Base-by-base conservation (phyloP, 2,329 filamentous ascomycete genomes). In the Falciphora oryzae region DNA sequence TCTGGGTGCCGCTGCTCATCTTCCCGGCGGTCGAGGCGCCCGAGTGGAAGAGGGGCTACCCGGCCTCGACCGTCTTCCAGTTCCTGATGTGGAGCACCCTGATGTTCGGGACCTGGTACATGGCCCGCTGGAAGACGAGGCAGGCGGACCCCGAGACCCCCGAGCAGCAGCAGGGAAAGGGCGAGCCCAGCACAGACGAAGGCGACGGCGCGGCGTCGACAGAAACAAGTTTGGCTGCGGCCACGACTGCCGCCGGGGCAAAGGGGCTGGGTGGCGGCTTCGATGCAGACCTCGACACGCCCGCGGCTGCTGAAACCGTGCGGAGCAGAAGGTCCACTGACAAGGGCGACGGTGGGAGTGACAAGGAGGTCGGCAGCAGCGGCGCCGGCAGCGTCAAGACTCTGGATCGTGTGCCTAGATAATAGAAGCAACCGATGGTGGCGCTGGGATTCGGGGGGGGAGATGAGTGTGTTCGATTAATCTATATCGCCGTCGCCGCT, bases 1-100 rank as follows among this genome's bases (percentile, higher is more conserved):
- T 80, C 16, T 80, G 78, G 78, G 76, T 79, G 5, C 77, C 78
- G 0, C 71, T 80, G 7, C 69, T 80, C 2, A 69, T 78, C 2
- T 80, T 77, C 65, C 78, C 78, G 0, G 79, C 77, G 0, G 76
- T 75, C 0, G 77, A 63, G 25, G 62, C 62, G 22, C 62, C 62
- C 2, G 29, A 63, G n/a, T 63, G 62, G 62, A 35, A 59, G n/a
- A 63, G 58, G 25, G 62, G 62, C 31, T 59, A 63, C 8, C 62
- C 62, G 7, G 62, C 62, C 10, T 38, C 53, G 22, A 63, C 56
- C 5, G 62, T 59, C 5, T 63, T 63, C 56, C 44, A 63, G 62
- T 58, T 63, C 62, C 16, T 56, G n/a, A 63, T 63, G 53, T 58
- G 16, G 22, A 57, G 53, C 53, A 57, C 16, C n/a, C 56, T 63